Evolutionary conservation across 2,329 filamentous ascomycete genomes (phyloP).

Genomic region (Nemania sp.): DNA sequence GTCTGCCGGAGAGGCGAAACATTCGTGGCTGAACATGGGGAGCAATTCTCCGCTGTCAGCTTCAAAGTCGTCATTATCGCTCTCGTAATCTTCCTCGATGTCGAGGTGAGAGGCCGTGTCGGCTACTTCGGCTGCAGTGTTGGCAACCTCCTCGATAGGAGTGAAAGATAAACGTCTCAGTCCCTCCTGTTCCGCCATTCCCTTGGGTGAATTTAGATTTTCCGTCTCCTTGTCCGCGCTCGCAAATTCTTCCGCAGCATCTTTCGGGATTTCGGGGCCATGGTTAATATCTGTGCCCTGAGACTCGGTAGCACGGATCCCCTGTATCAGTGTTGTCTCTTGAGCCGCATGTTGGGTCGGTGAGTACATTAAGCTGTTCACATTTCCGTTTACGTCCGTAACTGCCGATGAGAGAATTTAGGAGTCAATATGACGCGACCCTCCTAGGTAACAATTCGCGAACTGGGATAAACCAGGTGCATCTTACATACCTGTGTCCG

Average conservation of each 20-base stretch:
- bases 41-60: conserved; percentile 32
- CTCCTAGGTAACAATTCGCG: neutral
- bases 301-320: conserved; percentile 33
- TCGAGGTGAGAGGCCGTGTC: conserved; percentile 57
- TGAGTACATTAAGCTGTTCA: conserved; percentile 61
- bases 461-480: conserved; percentile 10
- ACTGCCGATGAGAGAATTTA: conserved; percentile 41
- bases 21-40: conserved; percentile 49
- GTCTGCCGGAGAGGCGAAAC: conserved; percentile 35
- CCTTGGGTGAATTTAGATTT: conserved; percentile 51
- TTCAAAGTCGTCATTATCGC: conserved; percentile 36
- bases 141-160: conserved; percentile 57
- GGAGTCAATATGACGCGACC: neutral
- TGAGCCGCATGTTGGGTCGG: conserved; percentile 40
- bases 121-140: conserved; percentile 59
- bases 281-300: conserved; percentile 19
- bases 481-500: conserved; percentile 68
- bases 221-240: conserved; percentile 50
- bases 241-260: conserved; percentile 46
- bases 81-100: conserved; percentile 47
- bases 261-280: conserved; percentile 37
- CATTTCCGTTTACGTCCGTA: conserved; percentile 60
- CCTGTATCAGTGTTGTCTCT: conserved; percentile 32
- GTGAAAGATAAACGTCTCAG: conserved; percentile 53
- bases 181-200: conserved; percentile 51